Conservation (phyloP, 257 asterid species). For the Fraxinus quadrangulata region DNA sequence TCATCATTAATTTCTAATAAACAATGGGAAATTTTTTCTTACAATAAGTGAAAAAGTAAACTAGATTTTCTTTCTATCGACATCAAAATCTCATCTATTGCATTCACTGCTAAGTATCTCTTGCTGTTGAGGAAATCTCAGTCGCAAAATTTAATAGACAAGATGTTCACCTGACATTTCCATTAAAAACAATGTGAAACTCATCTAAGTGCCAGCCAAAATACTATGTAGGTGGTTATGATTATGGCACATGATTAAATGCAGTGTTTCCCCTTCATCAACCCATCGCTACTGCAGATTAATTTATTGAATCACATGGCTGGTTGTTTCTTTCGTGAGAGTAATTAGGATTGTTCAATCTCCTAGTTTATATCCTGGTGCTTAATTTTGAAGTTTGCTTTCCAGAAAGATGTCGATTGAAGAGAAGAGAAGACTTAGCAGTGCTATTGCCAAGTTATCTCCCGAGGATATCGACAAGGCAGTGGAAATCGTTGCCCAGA, state of each 20-base stretch:
- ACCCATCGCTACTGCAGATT: background rate
- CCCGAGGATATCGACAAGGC: conserved; percentile 1
- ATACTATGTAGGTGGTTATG: background rate
- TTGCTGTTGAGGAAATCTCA: background rate
- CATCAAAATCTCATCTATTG: background rate
- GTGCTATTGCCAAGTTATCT: background rate
- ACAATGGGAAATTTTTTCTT: background rate
- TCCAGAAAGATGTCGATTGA: conserved; percentile 1
- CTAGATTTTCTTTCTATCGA: background rate
- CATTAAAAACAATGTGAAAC: background rate
- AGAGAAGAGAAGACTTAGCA: conserved; percentile 6
- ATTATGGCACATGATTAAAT: background rate
- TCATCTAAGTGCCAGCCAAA: background rate
- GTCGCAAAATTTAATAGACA: background rate
- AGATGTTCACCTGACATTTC: background rate
- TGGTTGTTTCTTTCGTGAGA: background rate
- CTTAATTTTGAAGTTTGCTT: background rate
- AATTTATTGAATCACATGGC: background rate
- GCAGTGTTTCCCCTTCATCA: background rate
- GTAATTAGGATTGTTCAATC: background rate
- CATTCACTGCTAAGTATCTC: background rate
- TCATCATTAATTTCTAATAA: background rate
- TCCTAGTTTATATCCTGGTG: background rate
- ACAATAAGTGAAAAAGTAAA: background rate
- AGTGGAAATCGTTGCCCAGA: background rate